phyloP scores from a whole-genome alignment of 1,284 basidiomycete species.

The Ustilago loliicola region DNA sequence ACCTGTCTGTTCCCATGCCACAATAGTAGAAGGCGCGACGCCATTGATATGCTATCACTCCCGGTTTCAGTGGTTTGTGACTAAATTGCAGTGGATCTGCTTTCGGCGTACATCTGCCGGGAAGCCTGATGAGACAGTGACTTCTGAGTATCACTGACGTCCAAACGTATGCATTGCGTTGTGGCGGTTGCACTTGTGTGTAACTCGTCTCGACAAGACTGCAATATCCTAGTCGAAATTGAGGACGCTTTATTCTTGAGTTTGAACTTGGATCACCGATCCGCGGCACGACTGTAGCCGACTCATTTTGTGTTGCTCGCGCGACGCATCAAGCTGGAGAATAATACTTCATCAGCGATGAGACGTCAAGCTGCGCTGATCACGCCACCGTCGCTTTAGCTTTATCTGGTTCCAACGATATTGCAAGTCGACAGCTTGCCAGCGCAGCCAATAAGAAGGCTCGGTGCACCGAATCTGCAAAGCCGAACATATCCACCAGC shows the following conservation, averaged over 20 bases:
- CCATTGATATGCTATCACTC: not conserved
- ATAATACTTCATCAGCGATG: not conserved
- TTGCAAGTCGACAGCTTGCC: not conserved
- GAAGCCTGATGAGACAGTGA: not conserved
- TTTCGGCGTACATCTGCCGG: no score
- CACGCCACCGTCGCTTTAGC: conserved; percentile 1
- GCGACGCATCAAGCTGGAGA: not conserved
- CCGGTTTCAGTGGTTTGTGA: not conserved
- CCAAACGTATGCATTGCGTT: no score
- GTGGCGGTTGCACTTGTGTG: no score
- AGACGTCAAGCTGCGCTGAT: conserved; percentile 19
- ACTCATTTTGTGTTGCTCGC: not conserved
- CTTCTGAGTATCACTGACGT: not conserved
- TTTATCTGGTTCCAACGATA: not conserved
- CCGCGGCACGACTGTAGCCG: not conserved
- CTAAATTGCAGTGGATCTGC: not conserved
- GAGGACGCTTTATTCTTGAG: not conserved
- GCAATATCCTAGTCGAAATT: no score
- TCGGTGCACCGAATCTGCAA: conserved; percentile 11
- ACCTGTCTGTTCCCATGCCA: conserved; percentile 34
- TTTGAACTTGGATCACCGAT: not conserved
- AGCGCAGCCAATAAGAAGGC: conserved; percentile 7
- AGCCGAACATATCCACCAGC: conserved; percentile 2
- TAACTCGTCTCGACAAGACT: no score
- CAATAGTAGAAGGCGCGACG: conserved; percentile 10